Evolutionary conservation across 1,284 basidiomycete species (phyloP).

Genomic region (Macrocybe sp.): DNA sequence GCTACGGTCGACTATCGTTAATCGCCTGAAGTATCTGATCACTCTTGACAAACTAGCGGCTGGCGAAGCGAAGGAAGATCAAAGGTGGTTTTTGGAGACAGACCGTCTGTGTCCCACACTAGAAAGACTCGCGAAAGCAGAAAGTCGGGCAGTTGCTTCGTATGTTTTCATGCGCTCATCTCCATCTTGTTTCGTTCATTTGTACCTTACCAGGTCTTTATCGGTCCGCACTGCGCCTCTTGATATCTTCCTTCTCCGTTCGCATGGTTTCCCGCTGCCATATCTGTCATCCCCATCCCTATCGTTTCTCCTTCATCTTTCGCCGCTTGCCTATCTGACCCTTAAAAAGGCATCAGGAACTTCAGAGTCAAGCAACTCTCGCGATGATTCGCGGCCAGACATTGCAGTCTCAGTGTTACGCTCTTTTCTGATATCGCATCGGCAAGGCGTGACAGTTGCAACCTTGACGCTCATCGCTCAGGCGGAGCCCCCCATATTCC

Average conservation of each 20-base stretch:
- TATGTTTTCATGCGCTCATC: conserved; percentile 26
- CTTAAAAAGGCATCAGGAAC: conserved; percentile 25
- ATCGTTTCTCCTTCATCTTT: conserved; percentile 66
- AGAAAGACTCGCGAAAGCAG: conserved; percentile 45
- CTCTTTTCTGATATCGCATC: conserved; percentile 33
- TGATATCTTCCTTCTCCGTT: conserved; percentile 62
- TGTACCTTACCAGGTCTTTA: conserved; percentile 27
- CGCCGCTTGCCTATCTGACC: conserved; percentile 62
- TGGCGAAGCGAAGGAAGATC: conserved; percentile 54
- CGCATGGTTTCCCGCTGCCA: conserved; percentile 61
- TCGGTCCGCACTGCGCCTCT: conserved; percentile 40
- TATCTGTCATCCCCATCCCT: conserved; percentile 63
- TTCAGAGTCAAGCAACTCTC: conserved; percentile 15
- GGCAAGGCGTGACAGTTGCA: conserved; percentile 49
- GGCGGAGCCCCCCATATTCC: conserved; percentile 31
- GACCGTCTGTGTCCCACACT: conserved; percentile 46
- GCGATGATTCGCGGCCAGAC: conserved; percentile 36
- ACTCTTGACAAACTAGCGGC: conserved; percentile 61
- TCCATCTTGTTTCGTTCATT: no score
- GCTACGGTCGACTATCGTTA: conserved; percentile 41
- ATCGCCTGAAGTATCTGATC: conserved; percentile 66
- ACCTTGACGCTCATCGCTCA: conserved; percentile 48
- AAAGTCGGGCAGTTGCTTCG: conserved; percentile 49
- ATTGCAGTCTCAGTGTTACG: conserved; percentile 48
- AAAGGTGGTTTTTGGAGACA: conserved; percentile 70